These are phyloP conservation scores for Plasmodium knowlesi DNA, from an alignment of 169 alveolate species.

Conservation along the genomic window DNA sequence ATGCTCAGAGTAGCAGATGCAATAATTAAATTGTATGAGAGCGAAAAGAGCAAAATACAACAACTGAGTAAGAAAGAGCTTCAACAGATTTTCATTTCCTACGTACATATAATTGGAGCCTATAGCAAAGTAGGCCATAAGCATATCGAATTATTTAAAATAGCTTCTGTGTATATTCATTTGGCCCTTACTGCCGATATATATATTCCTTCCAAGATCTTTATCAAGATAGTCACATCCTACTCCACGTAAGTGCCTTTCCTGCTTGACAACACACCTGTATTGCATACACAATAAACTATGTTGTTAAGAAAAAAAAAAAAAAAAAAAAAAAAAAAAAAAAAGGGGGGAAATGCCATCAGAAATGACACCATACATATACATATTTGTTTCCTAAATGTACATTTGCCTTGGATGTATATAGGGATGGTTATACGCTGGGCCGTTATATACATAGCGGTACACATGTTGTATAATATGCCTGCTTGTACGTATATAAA, in stretches of 20 bases:
- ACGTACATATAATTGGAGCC: constrained; percentile 83
- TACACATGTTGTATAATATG: background rate
- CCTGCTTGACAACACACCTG: background rate
- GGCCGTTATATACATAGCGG: background rate
- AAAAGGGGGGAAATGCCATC: background rate
- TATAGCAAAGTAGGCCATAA: constrained; percentile 78
- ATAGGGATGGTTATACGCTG: background rate
- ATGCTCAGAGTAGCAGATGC: constrained; percentile 36
- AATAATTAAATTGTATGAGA: constrained; percentile 32
- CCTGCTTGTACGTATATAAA: background rate
- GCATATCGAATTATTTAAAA: constrained; percentile 80
- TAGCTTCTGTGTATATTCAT: constrained; percentile 78
- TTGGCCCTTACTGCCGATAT: constrained; percentile 61
- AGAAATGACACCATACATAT: background rate
- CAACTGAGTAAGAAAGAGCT: constrained; percentile 20
- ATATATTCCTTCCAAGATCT: constrained; percentile 75
- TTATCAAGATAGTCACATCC: constrained; percentile 77
- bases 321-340: background rate
- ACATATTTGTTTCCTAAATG: background rate
- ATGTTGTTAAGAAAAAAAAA: constrained; percentile 62
- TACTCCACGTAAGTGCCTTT: constrained; percentile 76
- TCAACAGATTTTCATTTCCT: constrained; percentile 73
- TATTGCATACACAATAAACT: constrained; percentile 70
- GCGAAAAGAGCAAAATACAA: constrained; percentile 35
- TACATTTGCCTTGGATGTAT: background rate